Conservation (phyloP, 2,329 filamentous ascomycete species). For the Chaetomium sp. region DNA sequence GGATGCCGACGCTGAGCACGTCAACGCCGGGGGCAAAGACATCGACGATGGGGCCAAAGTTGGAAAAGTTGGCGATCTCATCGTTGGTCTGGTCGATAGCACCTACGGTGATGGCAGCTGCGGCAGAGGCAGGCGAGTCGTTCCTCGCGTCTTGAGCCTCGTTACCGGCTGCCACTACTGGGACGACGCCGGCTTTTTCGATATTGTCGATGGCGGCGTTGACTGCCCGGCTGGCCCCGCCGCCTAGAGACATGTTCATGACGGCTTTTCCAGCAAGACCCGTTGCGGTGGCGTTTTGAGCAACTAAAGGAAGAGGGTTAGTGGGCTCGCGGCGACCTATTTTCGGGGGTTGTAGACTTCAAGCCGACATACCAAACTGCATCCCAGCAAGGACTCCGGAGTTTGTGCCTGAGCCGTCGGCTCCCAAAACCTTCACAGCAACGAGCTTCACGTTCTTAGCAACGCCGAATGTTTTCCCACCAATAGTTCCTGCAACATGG, state of each 20-base stretch:
- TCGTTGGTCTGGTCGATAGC: slow-evolving; percentile 49
- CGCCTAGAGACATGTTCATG: slow-evolving; percentile 59
- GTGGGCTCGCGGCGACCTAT: neutral
- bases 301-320: slow-evolving; percentile 26
- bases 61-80: slow-evolving; percentile 47
- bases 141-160: slow-evolving; percentile 45
- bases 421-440: slow-evolving; percentile 57
- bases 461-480: slow-evolving; percentile 54
- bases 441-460: slow-evolving; percentile 51
- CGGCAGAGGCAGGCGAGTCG: slow-evolving; percentile 49
- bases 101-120: slow-evolving; percentile 53
- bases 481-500: slow-evolving; percentile 58
- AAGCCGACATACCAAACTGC: slow-evolving; percentile 37
- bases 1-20: slow-evolving; percentile 47
- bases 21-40: slow-evolving; percentile 51
- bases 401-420: slow-evolving; percentile 41
- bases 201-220: slow-evolving; percentile 50
- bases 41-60: slow-evolving; percentile 49
- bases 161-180: slow-evolving; percentile 57
- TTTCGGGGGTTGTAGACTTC: slow-evolving; percentile 21
- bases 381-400: slow-evolving; percentile 53
- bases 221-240: slow-evolving; percentile 41
- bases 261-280: slow-evolving; percentile 46
- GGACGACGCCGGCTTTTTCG: slow-evolving; percentile 45
- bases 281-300: slow-evolving; percentile 38